These are phyloP conservation scores for Cordyceps tenuipes DNA, from an alignment of 2,329 filamentous ascomycete species.

Conservation along the genomic window DNA sequence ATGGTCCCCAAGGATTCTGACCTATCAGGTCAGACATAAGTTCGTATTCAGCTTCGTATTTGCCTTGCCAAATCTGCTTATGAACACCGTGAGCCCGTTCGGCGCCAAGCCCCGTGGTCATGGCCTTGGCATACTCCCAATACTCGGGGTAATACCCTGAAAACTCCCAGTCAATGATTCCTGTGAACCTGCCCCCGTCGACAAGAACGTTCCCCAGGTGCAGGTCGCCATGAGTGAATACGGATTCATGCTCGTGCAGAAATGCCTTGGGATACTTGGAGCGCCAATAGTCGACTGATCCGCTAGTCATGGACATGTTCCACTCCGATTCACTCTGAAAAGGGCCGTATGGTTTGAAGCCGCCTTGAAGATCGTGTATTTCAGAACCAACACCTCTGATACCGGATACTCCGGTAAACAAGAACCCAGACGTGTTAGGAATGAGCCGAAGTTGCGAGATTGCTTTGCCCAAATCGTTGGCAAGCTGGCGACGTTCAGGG, in stretches of 20 bases:
- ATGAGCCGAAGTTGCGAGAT: background rate
- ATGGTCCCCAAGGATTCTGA: too few species aligned
- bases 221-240: conserved; percentile 15
- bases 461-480: background rate
- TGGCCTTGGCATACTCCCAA: conserved; percentile 16
- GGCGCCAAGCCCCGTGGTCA: background rate
- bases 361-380: background rate
- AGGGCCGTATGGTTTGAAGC: background rate
- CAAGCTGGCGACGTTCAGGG: background rate
- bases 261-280: background rate
- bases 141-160: conserved; percentile 16
- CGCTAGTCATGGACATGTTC: background rate
- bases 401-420: background rate
- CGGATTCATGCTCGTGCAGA: background rate
- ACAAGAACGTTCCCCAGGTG: conserved; percentile 15
- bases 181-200: conserved; percentile 3
- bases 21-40: too few species aligned
- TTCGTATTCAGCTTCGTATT: background rate
- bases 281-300: background rate
- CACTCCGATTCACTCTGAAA: background rate
- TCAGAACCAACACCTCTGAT: background rate
- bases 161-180: conserved; percentile 15
- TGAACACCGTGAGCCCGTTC: background rate
- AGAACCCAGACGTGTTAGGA: background rate
- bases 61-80: background rate